Evolutionary conservation across 495 filamentous ascomycete genomes (phyloP).

Genomic region (Cercophora scortea): DNA sequence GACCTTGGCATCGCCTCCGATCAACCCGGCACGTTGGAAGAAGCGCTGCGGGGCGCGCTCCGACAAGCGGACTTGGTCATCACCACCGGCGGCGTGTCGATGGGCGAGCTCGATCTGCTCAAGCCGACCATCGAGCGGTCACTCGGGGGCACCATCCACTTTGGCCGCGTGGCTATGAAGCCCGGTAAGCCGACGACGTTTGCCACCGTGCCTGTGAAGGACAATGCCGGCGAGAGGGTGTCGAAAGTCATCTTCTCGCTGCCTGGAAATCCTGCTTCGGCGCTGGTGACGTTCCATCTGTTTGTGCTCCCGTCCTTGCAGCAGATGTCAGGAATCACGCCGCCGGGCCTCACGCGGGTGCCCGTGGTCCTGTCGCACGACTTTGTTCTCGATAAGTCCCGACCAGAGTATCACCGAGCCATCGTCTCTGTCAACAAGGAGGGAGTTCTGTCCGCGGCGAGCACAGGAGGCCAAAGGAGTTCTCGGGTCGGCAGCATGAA

Average conservation of each 20-base stretch:
- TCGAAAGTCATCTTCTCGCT: conserved; percentile 79
- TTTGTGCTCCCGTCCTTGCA: conserved; percentile 89
- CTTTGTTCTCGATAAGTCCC: conserved; percentile 59
- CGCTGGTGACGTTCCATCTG: conserved; percentile 85
- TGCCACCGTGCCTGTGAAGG: conserved; percentile 69
- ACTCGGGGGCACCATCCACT: conserved; percentile 90
- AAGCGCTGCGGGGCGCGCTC: conserved; percentile 64
- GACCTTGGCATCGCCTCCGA: conserved; percentile 87
- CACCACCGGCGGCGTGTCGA: conserved; percentile 91
- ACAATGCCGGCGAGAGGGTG: conserved; percentile 46
- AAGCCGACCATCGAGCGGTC: conserved; percentile 93
- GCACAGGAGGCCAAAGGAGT: conserved; percentile 85
- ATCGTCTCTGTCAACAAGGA: conserved; percentile 48
- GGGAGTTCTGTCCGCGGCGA: conserved; percentile 65
- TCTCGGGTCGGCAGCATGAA: conserved; percentile 82
- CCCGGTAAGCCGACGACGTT: conserved; percentile 97
- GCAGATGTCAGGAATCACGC: conserved; percentile 51
- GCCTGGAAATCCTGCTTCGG: conserved; percentile 90
- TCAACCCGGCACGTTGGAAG: conserved; percentile 66
- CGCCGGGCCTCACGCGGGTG: conserved; percentile 62
- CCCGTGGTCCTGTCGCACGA: conserved; percentile 65
- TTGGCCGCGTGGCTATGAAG: conserved; percentile 95
- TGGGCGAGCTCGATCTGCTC: conserved; percentile 95
- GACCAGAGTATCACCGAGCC: conserved; percentile 85
- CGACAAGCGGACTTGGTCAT: conserved; percentile 73